These are phyloP conservation scores for Tuber borchii DNA, from an alignment of 495 filamentous ascomycete genomes.

Conservation along the genomic window DNA sequence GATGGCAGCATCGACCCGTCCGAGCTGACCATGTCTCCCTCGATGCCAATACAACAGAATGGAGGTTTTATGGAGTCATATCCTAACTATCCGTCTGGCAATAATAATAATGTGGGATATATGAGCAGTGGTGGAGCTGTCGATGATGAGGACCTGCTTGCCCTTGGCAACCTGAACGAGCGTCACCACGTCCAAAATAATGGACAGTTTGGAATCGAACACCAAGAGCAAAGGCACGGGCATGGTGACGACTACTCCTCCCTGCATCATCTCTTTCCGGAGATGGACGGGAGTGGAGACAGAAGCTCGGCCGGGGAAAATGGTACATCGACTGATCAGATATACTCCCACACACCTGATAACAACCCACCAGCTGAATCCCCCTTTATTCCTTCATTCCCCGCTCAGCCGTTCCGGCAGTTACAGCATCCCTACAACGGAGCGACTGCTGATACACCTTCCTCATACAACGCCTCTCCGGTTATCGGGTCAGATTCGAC, in stretches of 20 bases:
- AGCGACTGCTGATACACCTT: conserved; percentile 37
- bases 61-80: conserved; percentile 39
- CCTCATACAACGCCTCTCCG: conserved; percentile 41
- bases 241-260: conserved; percentile 21
- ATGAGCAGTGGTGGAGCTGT: conserved; percentile 25
- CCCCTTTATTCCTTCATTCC: conserved; percentile 51
- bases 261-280: conserved; percentile 29
- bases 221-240: conserved; percentile 25
- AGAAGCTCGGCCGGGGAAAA: conserved; percentile 29
- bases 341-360: conserved; percentile 67
- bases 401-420: conserved; percentile 53
- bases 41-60: conserved; percentile 40
- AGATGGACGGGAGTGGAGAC: conserved; percentile 27
- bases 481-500: conserved; percentile 39
- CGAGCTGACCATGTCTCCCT: conserved; percentile 64
- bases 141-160: conserved; percentile 38
- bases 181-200: conserved; percentile 25
- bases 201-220: conserved; percentile 30
- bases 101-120: conserved; percentile 33
- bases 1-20: conserved; percentile 72
- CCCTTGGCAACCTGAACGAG: conserved; percentile 24
- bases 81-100: conserved; percentile 28
- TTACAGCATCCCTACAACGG: conserved; percentile 34
- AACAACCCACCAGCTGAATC: conserved; percentile 58
- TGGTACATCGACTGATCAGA: conserved; percentile 44